Conservation (phyloP, 768 basidiomycete species). For the Ramaria rubella region DNA sequence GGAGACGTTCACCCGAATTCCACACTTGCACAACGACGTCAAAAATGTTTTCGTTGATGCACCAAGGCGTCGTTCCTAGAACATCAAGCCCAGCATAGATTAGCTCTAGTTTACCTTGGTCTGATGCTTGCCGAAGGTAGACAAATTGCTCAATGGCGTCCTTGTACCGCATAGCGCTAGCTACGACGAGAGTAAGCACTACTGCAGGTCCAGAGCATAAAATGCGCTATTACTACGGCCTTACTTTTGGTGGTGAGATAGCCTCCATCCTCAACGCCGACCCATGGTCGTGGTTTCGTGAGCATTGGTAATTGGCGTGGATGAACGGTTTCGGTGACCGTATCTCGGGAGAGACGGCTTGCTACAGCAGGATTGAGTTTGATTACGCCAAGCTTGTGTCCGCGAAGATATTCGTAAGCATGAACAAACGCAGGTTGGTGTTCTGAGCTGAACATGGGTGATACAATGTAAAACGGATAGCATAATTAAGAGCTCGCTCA, state of each 20-base stretch:
- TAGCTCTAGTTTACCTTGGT: conserved; percentile 69
- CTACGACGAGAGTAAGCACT: conserved; percentile 28
- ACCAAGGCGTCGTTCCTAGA: conserved; percentile 85
- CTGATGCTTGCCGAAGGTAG: conserved; percentile 71
- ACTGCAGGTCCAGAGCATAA: background rate
- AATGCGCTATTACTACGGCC: background rate
- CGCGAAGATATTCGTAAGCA: conserved; percentile 88
- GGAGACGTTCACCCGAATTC: conserved; percentile 81
- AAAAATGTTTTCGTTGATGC: conserved; percentile 73
- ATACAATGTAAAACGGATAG: too few species aligned
- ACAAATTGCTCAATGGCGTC: conserved; percentile 77
- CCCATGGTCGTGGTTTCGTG: conserved; percentile 84
- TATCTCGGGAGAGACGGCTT: conserved; percentile 71
- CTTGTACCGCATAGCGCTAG: conserved; percentile 85
- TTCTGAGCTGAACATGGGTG: conserved; percentile 71
- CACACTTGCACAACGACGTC: conserved; percentile 73
- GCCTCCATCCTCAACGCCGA: conserved; percentile 67
- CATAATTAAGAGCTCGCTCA: too few species aligned
- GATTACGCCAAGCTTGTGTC: conserved; percentile 89
- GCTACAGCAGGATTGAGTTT: conserved; percentile 76
- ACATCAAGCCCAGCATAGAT: conserved; percentile 88
- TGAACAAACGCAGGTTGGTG: conserved; percentile 88
- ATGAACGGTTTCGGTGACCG: conserved; percentile 63
- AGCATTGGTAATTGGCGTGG: conserved; percentile 97
- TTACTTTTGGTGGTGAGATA: conserved; percentile 77